Evolutionary conservation across 257 asterid genomes (phyloP), one percentile per base, ranked within the genome.

Genomic region (Jacaranda copaia): DNA sequence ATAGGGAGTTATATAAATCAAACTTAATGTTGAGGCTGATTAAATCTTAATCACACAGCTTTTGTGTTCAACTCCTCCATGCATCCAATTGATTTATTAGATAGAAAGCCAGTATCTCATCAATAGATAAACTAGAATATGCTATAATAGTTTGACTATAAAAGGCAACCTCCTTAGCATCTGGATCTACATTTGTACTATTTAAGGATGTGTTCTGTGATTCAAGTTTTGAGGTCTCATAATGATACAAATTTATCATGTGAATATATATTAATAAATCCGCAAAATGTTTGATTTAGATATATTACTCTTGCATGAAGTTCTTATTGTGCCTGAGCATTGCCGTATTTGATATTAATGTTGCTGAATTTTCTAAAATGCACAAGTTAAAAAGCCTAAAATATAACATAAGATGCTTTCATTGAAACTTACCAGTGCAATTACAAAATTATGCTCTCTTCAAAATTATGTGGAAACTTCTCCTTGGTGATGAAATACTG

Each of bases 81-180:
- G 74, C 46, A 16, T 58, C 55, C 49, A 61, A 45, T 67, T 46
- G 38, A 2, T n/a, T 16, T 19, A 12, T 71, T n/a, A 64, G 62
- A 42, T 72, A 57, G 63, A 45, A 48, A 72, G n/a, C 56, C 51
- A 71, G 67, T 61, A 63, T 39, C 46, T 78, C 14, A 10, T 55
- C 45, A 39, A 35, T 43, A 64, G 11, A 55, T 35, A 18, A 36
- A 36, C 63, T 49, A 49, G 46, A 64, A 63, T 55, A 15, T 42
- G 52, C 8, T 32, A 72, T 13, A 52, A 61, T 15, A n/a, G 51
- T 15, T 72, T 39, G 6, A 35, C 51, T 16, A 68, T 25, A n/a
- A 76, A 20, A n/a, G 55, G n/a, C 3, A 57, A 16, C 16, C 6
- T 45, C 45, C 35, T 43, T 32, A 18, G 60, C 43, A 19, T 66